Percentiles rank a stretch among this genome's conserved stretches.
phyloP scores from a whole-genome alignment of 352 stramenopile species.

The Pythium vanterpoolii region DNA sequence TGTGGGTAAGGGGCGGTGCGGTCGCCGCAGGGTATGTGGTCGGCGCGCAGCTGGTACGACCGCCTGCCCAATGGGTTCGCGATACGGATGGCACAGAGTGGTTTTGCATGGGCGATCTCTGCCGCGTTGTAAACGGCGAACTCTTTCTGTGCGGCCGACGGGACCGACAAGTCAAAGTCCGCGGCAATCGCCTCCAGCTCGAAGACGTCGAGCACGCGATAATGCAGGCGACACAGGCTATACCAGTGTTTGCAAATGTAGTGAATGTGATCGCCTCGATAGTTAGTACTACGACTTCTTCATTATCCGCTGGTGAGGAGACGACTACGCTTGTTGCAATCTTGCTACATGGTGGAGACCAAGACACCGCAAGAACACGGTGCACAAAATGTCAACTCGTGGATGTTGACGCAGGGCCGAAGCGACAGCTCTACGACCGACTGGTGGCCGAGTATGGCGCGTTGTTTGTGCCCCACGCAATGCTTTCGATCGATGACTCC shows the following conservation, averaged over 20 bases:
- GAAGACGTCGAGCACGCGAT: slow-evolving; percentile 45
- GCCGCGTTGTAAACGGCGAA: slow-evolving; percentile 24
- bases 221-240: neutral
- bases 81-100: slow-evolving; percentile 5
- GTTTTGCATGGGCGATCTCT: slow-evolving; percentile 49
- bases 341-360: neutral
- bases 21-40: slow-evolving; percentile 36
- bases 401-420: slow-evolving; percentile 4
- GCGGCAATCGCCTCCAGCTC: slow-evolving; percentile 47
- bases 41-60: neutral
- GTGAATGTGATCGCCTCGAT: neutral
- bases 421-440: slow-evolving; percentile 24
- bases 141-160: slow-evolving; percentile 44
- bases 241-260: neutral
- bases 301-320: neutral
- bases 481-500: slow-evolving; percentile 16
- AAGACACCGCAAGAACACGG: neutral
- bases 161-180: slow-evolving; percentile 54
- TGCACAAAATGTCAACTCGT: neutral
- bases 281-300: neutral
- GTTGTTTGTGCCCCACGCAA: slow-evolving; percentile 28
- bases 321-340: neutral
- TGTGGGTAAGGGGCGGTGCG: slow-evolving; percentile 34
- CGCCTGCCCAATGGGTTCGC: neutral
- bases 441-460: slow-evolving; percentile 30